Evolutionary conservation across 257 asterid genomes (phyloP).

Genomic region (Solanum medicagineum): DNA sequence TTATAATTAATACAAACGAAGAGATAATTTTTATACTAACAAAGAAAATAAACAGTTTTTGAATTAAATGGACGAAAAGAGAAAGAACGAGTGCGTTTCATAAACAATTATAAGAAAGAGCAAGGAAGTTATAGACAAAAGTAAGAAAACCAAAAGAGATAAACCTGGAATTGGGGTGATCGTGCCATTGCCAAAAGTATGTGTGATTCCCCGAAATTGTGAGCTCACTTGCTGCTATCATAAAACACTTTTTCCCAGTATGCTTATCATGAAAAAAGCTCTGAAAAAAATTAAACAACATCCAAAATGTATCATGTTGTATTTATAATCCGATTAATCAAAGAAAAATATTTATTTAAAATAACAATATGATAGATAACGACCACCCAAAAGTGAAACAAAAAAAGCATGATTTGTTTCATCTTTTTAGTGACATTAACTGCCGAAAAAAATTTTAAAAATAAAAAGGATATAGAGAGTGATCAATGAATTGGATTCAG

Average conservation of each 20-base stretch:
- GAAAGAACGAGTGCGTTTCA: background rate
- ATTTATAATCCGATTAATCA: background rate
- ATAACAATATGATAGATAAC: too few species aligned
- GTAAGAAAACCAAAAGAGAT: background rate
- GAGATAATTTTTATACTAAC: background rate
- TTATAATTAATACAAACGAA: background rate
- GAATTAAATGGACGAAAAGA: background rate
- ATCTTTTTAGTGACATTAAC: background rate
- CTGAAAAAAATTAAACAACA: background rate
- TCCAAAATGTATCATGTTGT: background rate
- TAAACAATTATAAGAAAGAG: background rate
- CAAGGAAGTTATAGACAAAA: background rate
- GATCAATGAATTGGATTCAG: background rate
- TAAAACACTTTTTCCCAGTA: slow-evolving; percentile 26
- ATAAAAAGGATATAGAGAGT: background rate
- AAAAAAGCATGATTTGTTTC: too few species aligned
- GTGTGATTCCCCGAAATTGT: slow-evolving; percentile 8
- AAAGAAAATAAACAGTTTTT: background rate
- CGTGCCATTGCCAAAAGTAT: slow-evolving; percentile 10
- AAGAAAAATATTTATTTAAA: background rate
- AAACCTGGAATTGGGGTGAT: slow-evolving; percentile 27
- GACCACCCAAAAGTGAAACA: too few species aligned
- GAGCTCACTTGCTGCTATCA: slow-evolving; percentile 26
- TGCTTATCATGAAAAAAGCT: slow-evolving; percentile 8
- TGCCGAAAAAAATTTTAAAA: background rate